Evolutionary conservation across 495 filamentous ascomycete genomes (phyloP), one percentile per base, ranked within the genome.

Genomic region (Aspergillus campestris): DNA sequence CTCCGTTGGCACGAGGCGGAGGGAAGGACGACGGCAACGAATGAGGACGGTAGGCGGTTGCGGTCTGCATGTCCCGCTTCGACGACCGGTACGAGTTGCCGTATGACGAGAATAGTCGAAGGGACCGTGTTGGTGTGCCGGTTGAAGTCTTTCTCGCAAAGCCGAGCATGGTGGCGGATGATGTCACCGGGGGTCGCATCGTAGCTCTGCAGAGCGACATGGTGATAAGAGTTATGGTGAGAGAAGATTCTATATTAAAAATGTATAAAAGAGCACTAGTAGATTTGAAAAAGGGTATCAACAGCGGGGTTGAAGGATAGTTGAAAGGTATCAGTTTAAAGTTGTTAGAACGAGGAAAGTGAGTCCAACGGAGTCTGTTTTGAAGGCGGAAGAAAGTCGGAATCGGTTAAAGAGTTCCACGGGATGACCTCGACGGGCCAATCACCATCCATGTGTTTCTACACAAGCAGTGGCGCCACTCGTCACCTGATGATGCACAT

Each of bases 21-120:
- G 84, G 80, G 41, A 75, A 74, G 6, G 76, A 67, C 4, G 80
- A 70, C n/a, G 69, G 69, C 12, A 94, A 69, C 8, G 77, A 69
- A 55, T 87, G 83, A 18, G 89, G 84, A 47, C 82, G 86, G 65
- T 89, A 89, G 49, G 84, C 77, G 30, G 85, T 81, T 6, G 78
- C 77, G n/a, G 84, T 82, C 53, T 83, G 80, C 56, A 87, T 76
- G 38, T 80, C 80, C 40, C 83, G 72, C 54, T 79, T 79, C 47
- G 74, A 79, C 13, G 78, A 77, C 38, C 71, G 70, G 47, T 77
- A 66, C 52, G 62, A 65, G 51, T 67, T 66, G 52, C 58, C 69
- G 60, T 68, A 64, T 7, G 84, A 80, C 33, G 84, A 86, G 71
- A 89, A 89, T 38, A 70, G 70, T 38, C 84, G 81, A 34, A 79